These are phyloP conservation scores for Vaccinium myrtillus DNA, from an alignment of 148 eudicot species.

Conservation along the genomic window DNA sequence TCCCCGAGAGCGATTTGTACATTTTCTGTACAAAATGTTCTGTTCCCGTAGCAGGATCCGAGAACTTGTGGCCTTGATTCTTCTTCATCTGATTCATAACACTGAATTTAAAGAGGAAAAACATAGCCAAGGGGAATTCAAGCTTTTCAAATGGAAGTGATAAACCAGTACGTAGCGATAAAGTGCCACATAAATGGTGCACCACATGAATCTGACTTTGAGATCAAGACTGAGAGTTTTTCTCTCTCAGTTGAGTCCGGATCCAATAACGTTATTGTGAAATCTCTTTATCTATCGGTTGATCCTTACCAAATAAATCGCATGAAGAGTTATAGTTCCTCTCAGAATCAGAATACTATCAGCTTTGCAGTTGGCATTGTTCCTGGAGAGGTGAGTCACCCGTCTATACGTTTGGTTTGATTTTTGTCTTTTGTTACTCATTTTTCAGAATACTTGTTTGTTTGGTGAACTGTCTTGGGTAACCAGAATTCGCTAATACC, in stretches of 20 bases:
- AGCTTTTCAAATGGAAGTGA: neutral
- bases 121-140: neutral
- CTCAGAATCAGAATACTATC: conserved; percentile 2
- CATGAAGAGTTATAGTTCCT: conserved; percentile 16
- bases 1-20: too few species aligned
- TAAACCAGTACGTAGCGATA: conserved; percentile 8
- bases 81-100: neutral
- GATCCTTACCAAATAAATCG: conserved; percentile 24
- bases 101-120: neutral
- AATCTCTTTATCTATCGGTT: conserved; percentile 5
- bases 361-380: neutral
- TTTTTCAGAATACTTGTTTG: too few species aligned
- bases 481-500: neutral
- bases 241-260: conserved; percentile 10
- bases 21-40: too few species aligned
- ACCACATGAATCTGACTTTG: conserved; percentile 18
- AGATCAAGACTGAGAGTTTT: conserved; percentile 8
- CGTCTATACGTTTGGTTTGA: neutral
- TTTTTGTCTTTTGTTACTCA: neutral
- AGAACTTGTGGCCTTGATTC: too few species aligned
- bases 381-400: conserved; percentile 15
- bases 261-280: conserved; percentile 9
- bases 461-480: neutral
- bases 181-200: conserved; percentile 16
- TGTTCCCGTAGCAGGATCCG: too few species aligned